Conservation (phyloP, 768 basidiomycete genomes). For the Hygrocybe punicea region DNA sequence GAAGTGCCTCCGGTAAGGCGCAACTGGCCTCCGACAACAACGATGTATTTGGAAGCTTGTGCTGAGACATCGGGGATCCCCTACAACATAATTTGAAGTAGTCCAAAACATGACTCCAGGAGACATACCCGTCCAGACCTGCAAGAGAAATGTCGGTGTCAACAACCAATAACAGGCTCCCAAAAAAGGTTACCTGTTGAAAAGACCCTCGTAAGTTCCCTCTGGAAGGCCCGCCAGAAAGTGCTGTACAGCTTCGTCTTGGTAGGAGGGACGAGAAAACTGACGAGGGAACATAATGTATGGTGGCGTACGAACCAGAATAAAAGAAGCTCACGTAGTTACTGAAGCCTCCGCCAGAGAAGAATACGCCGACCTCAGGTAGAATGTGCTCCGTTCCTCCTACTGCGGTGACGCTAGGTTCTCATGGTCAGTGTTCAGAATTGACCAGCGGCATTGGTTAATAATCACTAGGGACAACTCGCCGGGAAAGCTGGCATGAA, state of each 20-base stretch:
- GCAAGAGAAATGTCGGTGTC: not conserved
- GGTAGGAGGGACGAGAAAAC: constrained; percentile 31
- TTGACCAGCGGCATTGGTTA: not conserved
- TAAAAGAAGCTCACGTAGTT: constrained; percentile 45
- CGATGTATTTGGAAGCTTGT: constrained; percentile 23
- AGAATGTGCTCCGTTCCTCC: constrained; percentile 55
- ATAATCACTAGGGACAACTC: constrained; percentile 51
- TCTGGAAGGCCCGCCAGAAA: constrained; percentile 25
- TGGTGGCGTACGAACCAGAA: not conserved
- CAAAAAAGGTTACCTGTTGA: constrained; percentile 18
- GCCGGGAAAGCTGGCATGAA: constrained; percentile 66
- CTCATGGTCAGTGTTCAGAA: not conserved
- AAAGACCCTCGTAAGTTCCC: constrained; percentile 26
- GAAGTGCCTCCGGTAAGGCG: constrained; percentile 25
- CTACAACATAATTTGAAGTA: constrained; percentile 1
- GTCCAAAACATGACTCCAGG: not conserved
- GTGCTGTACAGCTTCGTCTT: constrained; percentile 29
- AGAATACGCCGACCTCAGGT: constrained; percentile 56
- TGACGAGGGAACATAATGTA: not conserved
- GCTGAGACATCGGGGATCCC: constrained; percentile 33
- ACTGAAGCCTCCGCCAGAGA: constrained; percentile 76
- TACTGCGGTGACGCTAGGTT: constrained; percentile 63
- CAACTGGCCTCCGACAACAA: constrained; percentile 17
- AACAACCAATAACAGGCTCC: not conserved
- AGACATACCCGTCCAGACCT: constrained; percentile 16